Base-by-base conservation (phyloP, 495 filamentous ascomycete species). In the Penicillium tannophilum region DNA sequence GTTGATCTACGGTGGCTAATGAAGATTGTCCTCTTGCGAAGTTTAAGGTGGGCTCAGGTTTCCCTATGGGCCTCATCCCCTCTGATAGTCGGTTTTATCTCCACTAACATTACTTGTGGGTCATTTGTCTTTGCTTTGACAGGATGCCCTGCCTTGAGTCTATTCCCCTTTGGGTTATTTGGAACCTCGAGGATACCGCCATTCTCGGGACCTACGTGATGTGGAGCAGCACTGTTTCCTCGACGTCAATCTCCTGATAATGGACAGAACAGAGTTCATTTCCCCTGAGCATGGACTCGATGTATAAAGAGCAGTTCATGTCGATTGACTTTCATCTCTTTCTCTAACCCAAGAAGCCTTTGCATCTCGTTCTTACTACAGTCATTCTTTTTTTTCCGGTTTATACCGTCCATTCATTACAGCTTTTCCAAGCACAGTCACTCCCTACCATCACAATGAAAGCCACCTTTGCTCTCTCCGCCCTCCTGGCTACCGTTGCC, bases 361-460 rank as follows among this genome's bases (percentile, higher is more conserved):
- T 60, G 54, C 54, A 52, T 51, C 52, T 55, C 47, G 51, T 60
- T 60, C 58, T 52, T 61, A 64, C 52, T 47, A 47, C 59, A 62
- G 60, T 65, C 64, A 49, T 50, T 65, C 62, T 10, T 67, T 67
- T 67, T 67, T 44, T 42, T 43, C 28, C 55, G 62, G 59, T 68
- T 47, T 24, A 60, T 65, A 70, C 62, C 62, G 65, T 70, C 67
- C 67, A 68, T 61, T 69, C 66, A 39, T 69, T 67, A 51, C 55
- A 54, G 59, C 58, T 62, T 55, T 54, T 54, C 42, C 36, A 54
- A 53, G 46, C 49, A 57, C 54, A 60, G 56, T 63, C 65, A 63
- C 54, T 64, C 63, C 52, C 46, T 68, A 65, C 54, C 24, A 51
- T 53, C 59, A 68, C 58, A 33, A 70, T 70, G 67, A 70, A 68